Percentiles rank a stretch among this genome's conserved stretches.
Conservation (phyloP, 73 alveolate genomes). For the Paramecium tetraurelia region DNA sequence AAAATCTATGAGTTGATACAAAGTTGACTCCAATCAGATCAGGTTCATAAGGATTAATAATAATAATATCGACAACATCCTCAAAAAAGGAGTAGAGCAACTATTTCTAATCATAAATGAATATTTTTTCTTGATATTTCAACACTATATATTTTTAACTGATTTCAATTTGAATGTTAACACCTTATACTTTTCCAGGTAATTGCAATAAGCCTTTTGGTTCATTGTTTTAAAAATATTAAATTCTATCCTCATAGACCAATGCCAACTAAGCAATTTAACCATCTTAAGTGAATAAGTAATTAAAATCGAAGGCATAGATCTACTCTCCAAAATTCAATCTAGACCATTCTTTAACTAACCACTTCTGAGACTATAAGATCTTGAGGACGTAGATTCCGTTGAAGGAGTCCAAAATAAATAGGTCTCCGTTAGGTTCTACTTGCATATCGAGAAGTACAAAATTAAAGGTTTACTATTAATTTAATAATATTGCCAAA, state of each 20-base stretch:
- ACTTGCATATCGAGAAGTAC: not conserved
- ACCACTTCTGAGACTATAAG: not conserved
- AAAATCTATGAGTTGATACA: not conserved
- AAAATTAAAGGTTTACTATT: not conserved
- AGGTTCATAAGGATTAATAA: constrained; percentile 32
- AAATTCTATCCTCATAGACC: not conserved
- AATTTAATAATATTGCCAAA: not conserved
- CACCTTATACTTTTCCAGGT: not conserved
- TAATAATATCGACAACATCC: not conserved
- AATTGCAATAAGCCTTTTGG: not conserved
- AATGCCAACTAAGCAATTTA: not conserved
- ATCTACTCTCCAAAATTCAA: not conserved
- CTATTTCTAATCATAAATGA: not conserved
- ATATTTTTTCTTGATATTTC: not conserved
- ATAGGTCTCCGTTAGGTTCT: constrained; percentile 11
- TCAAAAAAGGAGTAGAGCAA: not conserved
- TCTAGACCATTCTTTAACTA: not conserved
- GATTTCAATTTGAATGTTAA: not conserved
- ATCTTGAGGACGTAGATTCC: constrained; percentile 3
- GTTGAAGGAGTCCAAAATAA: not conserved
- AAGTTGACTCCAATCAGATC: not conserved
- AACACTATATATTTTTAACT: not conserved
- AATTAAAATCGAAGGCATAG: constrained; percentile 15
- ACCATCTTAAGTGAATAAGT: not conserved
- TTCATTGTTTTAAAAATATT: not conserved